Base-by-base conservation (phyloP, 2,329 filamentous ascomycete species). In the Xylaria polymorpha region DNA sequence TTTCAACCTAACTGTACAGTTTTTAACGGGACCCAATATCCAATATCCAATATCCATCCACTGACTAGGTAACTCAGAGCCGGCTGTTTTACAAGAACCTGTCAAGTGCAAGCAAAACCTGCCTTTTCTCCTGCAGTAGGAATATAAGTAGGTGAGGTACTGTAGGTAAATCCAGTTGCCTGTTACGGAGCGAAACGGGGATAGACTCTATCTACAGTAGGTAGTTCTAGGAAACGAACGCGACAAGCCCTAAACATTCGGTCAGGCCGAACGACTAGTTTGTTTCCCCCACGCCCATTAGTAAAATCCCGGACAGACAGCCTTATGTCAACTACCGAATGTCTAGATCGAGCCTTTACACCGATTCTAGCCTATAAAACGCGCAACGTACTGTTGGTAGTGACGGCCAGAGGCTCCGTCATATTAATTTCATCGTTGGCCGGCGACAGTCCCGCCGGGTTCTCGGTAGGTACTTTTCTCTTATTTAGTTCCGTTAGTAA, bases 11-110 rank as follows among this genome's bases (percentile, higher is more conserved):
- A 50, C 18, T 15, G 29, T n/a, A n/a, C 25, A n/a, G 51, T 7
- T 53, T 53, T 53, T 7, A 53, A 39, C 4, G 51, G 18, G 22
- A 35, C 51, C 25, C 25, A 29, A 29, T 61, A n/a, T n/a, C n/a
- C n/a, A n/a, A n/a, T n/a, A n/a, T n/a, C n/a, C 32, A 10, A 53
- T 62, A 59, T 35, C 44, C 51, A 59, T 35, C 44, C 51, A 60
- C 44, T 41, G 35, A 35, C 20, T 44, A n/a, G n/a, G n/a, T n/a
- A 46, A 44, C 44, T 50, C 37, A 10, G 15, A 32, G 7, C 15
- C 14, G 18, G 22, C 22, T n/a, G 25, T 51, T 51, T 44, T 15
- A 25, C 41, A 18, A 14, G 44, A 55, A 39, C 5, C 43, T 43
- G 50, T 14, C 22, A 56, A 48, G 37, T 4, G 25, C 43, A 57